Evolutionary conservation across 1,139 yeast genomes (phyloP).

Genomic region (Citeromyces siamensis): DNA sequence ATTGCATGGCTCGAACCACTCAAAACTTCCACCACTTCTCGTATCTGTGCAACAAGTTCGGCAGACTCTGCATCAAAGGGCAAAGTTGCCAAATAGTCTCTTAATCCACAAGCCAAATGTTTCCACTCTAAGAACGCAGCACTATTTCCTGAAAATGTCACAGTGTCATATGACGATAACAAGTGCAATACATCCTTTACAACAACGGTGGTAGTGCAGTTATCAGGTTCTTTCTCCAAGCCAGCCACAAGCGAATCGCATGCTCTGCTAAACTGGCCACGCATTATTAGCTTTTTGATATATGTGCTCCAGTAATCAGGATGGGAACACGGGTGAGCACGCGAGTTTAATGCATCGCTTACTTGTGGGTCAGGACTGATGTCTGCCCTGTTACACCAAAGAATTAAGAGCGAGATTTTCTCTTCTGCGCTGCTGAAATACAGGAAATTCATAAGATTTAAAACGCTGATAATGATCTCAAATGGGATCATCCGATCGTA

Average conservation of each 20-base stretch:
- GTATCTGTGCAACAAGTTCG: constrained; percentile 25
- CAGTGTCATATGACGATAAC: constrained; percentile 26
- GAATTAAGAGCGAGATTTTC: constrained; percentile 32
- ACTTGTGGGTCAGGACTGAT: constrained; percentile 40
- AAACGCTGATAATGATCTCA: constrained; percentile 34
- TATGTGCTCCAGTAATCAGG: constrained; percentile 53
- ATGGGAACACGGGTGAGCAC: constrained; percentile 27
- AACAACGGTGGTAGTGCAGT: constrained; percentile 23
- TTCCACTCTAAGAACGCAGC: constrained; percentile 39
- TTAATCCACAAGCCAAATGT: constrained; percentile 32
- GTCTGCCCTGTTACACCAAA: constrained; percentile 62
- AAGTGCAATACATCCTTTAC: constrained; percentile 34
- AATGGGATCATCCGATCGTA: constrained; percentile 21
- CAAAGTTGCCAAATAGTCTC: constrained; percentile 24
- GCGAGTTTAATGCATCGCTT: constrained; percentile 29
- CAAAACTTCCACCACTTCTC: constrained; percentile 29
- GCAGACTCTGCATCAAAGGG: constrained; percentile 14
- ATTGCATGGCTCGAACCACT: constrained; percentile 46
- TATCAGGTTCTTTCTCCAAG: constrained; percentile 21
- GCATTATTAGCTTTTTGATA: constrained; percentile 38
- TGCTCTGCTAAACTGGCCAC: constrained; percentile 56
- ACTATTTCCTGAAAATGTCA: constrained; percentile 24
- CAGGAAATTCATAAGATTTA: constrained; percentile 45
- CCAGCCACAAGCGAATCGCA: constrained; percentile 30
- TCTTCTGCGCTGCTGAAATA: constrained; percentile 32